Base-by-base conservation (phyloP, 2,329 filamentous ascomycete species). In the Arthrinium puccinioides region DNA sequence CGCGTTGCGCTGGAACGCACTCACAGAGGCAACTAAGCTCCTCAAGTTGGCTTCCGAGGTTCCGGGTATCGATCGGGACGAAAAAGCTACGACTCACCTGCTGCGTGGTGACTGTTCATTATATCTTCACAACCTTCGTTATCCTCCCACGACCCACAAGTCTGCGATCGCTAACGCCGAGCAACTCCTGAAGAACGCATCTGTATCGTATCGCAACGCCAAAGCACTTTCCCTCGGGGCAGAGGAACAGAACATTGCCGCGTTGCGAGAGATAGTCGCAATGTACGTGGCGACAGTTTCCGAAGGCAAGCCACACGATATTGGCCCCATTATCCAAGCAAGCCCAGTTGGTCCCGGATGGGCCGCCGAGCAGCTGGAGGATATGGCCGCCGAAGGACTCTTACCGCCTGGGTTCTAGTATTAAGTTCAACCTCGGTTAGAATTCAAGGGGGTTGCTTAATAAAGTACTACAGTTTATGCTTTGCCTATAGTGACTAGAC, bases 191-290 rank as follows among this genome's bases (percentile, higher is more conserved):
- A 53, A 49, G 35, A 48, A 55, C 36, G 54, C 55, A 2, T 48
- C 50, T 23, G 49, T 56, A 4, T 57, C 54, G 40, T 59, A 57
- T 35, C 48, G 50, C 16, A 59, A 59, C 30, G 54, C 55, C 6
- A 45, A 46, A 31, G 52, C 48, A 33, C 41, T 59, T 5, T 33
- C 40, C 9, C 32, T 18, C 6, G 40, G 43, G 9, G 32, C 24
- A n/a, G 49, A 48, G 26, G 39, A 47, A 23, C 48, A 40, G 24
- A 43, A 43, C 6, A 14, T 49, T 8, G 42, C 44, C 6, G 25
- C 23, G 4, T 24, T 51, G 31, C 46, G 46, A 16, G 43, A 36
- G 3, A 34, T 29, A 8, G 44, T 51, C 11, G 45, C 47, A 5
- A 39, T 41, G 14, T 40, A 44, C 19, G 25, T 51, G 9, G 34